Evolutionary conservation across 495 filamentous ascomycete genomes (phyloP), one percentile per base, ranked within the genome.

Genomic region (Neurospora discreta): DNA sequence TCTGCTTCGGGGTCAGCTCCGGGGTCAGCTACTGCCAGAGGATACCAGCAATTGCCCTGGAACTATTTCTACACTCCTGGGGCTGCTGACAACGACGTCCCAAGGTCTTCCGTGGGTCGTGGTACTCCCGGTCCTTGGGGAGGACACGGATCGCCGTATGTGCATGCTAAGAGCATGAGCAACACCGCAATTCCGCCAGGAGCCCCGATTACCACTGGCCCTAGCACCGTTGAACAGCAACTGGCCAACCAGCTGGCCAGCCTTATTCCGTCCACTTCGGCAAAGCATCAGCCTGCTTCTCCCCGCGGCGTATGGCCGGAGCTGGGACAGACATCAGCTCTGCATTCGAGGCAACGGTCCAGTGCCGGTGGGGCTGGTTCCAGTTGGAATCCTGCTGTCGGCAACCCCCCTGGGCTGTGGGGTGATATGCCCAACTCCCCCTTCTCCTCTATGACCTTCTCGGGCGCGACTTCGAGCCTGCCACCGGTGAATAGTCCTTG

Each of bases 21-120:
- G 9, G 79, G 78, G 9, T 83, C 83, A 16, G 78, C 82, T 10
- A 80, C 71, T 3, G 76, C 77, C 1, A 84, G 82, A 72, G 30
- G 78, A 6, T 82, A 83, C 16, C 82, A 81, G 3, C 80, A 71
- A 33, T 77, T 85, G 40, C 82, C 83, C 23, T 85, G 83, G 83
- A 76, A 78, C 13, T 84, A 81, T 69, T 83, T 84, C 65, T 81
- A 80, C 60, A 76, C 73, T 7, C 80, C 82, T 13, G 77, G 72
- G n/a, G 77, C 79, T 9, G 73, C 71, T 18, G 78, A 75, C 71
- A 68, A 71, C 10, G 39, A 60, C 3, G 52, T 26, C 16, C 18
- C 72, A 43, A 69, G 70, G 30, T 72, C 73, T 23, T 26, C 72
- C 1, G 42, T 60, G 4, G 68, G 60, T 39, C 68, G 40, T 52